Percentiles rank a stretch among this genome's conserved stretches.
These are phyloP conservation scores for Syzygium aromaticum DNA, from an alignment of 345 rosid species.

Conservation along the genomic window DNA sequence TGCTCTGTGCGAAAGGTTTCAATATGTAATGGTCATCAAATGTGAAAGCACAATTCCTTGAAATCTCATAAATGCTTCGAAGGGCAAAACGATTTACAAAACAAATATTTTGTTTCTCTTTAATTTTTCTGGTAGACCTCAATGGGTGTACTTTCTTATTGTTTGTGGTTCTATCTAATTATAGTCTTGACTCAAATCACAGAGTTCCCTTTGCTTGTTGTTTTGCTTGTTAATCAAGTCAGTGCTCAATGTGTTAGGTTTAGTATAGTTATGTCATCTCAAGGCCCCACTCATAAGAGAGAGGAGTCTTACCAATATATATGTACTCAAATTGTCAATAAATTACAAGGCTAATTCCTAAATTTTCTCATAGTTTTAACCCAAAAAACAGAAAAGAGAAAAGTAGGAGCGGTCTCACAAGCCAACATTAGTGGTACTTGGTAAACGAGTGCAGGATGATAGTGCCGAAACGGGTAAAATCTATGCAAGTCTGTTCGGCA, in stretches of 20 bases:
- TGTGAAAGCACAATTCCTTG: not conserved
- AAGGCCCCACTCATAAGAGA: not conserved
- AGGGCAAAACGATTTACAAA: not conserved
- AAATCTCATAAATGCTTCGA: not conserved
- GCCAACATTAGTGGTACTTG: not conserved
- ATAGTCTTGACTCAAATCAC: not conserved
- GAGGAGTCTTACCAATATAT: not conserved
- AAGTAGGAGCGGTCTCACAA: not conserved
- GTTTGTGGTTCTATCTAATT: not conserved
- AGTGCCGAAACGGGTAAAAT: not conserved
- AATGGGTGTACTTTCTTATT: not conserved
- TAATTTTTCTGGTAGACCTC: not conserved
- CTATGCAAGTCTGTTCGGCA: not conserved
- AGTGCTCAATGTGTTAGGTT: not conserved
- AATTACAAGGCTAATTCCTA: not conserved
- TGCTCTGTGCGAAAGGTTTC: not conserved
- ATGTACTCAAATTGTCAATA: not conserved
- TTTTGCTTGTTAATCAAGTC: not conserved
- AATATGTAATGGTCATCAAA: not conserved
- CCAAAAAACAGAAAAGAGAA: not conserved
- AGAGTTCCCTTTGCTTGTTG: not conserved
- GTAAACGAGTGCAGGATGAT: not conserved
- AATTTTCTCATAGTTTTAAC: not conserved
- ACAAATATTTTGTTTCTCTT: not conserved
- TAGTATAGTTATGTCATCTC: not conserved